phyloP scores from a whole-genome alignment of 139 green algal genomes.

The Penium margaritaceum region DNA sequence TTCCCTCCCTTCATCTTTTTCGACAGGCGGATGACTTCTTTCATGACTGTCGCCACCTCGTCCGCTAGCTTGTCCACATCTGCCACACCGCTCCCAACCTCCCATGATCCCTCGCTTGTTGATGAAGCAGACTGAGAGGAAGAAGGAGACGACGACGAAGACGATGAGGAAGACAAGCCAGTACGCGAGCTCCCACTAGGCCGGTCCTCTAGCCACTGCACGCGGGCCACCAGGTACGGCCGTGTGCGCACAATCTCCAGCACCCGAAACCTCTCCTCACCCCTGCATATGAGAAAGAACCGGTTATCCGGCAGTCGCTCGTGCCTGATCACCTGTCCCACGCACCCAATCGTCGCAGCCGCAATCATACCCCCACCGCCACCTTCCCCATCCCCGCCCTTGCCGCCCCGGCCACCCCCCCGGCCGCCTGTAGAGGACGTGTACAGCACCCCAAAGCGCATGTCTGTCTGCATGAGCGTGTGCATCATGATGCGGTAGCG shows the following conservation, averaged over 20 bases:
- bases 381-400: too few relatives aligned
- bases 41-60: conserved; percentile 31
- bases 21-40: conserved; percentile 43
- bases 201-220: conserved; percentile 35
- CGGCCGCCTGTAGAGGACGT: too few relatives aligned
- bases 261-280: conserved; percentile 41
- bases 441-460: conserved; percentile 40
- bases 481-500: conserved; percentile 54
- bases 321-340: conserved; percentile 39
- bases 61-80: neutral
- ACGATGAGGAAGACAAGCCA: too few relatives aligned
- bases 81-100: too few relatives aligned
- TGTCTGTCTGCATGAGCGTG: conserved; percentile 48
- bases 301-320: conserved; percentile 30
- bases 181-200: conserved; percentile 22
- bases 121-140: too few relatives aligned
- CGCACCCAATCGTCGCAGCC: conserved; percentile 28
- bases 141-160: too few relatives aligned
- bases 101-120: too few relatives aligned
- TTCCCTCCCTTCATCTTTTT: conserved; percentile 45
- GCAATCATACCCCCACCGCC: conserved; percentile 21
- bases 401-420: too few relatives aligned
- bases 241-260: conserved; percentile 41
- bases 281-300: conserved; percentile 39
- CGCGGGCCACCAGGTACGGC: conserved; percentile 45